phyloP scores from a whole-genome alignment of 2,329 filamentous ascomycete genomes.

The Cladosporium sp. region DNA sequence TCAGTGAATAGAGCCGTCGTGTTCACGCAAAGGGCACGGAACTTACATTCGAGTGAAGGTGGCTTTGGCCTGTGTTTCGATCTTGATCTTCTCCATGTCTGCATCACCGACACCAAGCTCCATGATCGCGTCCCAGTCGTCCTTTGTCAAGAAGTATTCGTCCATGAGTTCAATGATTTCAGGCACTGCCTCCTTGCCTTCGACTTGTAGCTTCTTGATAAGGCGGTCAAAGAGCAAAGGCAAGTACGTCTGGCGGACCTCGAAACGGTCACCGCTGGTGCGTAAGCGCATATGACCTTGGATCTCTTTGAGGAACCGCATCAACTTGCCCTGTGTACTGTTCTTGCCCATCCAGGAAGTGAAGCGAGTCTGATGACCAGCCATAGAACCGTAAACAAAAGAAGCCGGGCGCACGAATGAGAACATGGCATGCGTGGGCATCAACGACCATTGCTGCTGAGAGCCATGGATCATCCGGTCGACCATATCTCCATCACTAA shows the following conservation, averaged over 20 bases:
- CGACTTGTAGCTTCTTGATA: conserved; percentile 69
- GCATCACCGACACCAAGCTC: conserved; percentile 89
- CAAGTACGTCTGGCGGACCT: conserved; percentile 91
- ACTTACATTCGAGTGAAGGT: conserved; percentile 85
- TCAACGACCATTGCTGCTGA: conserved; percentile 97
- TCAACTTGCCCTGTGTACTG: conserved; percentile 75
- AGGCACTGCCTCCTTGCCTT: conserved; percentile 79
- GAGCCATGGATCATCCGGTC: conserved; percentile 98
- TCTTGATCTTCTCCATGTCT: conserved; percentile 70
- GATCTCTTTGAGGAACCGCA: conserved; percentile 84
- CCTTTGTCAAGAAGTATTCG: conserved; percentile 89
- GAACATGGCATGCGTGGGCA: conserved; percentile 95
- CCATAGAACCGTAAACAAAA: conserved; percentile 76
- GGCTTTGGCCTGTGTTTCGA: conserved; percentile 83
- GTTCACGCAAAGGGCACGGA: neutral
- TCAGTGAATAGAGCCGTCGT: conserved; percentile 23
- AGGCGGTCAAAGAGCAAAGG: conserved; percentile 82
- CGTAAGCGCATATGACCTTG: conserved; percentile 95
- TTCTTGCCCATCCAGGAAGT: conserved; percentile 94
- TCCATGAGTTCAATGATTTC: conserved; percentile 95
- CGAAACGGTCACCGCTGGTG: conserved; percentile 86
- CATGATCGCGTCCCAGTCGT: conserved; percentile 90
- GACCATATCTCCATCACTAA: conserved; percentile 93
- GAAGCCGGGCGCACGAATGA: conserved; percentile 91
- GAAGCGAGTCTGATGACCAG: conserved; percentile 67